phyloP scores from a whole-genome alignment of 169 alveolate genomes.

The Plasmodium malariae region DNA sequence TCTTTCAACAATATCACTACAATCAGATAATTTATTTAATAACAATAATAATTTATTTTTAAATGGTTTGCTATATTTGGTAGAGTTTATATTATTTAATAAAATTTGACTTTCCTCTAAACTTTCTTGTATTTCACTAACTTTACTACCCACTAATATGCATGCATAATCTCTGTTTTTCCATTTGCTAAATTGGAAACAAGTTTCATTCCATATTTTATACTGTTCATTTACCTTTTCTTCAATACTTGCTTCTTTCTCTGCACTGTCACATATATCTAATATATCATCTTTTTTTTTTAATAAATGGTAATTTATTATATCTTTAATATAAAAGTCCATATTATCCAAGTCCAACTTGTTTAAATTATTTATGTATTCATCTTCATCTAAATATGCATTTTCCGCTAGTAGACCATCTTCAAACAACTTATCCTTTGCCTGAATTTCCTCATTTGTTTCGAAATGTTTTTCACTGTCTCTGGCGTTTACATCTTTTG shows the following conservation, averaged over 20 bases:
- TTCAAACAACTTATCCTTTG: slow-evolving; percentile 64
- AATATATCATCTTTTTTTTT: slow-evolving; percentile 93
- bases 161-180: slow-evolving; percentile 91
- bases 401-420: slow-evolving; percentile 34
- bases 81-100: slow-evolving; percentile 93
- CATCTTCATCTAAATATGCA: slow-evolving; percentile 45
- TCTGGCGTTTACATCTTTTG: not conserved
- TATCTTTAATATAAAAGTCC: slow-evolving; percentile 74
- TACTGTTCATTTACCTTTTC: slow-evolving; percentile 92
- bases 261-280: slow-evolving; percentile 97
- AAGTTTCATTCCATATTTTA: slow-evolving; percentile 93
- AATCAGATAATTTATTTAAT: slow-evolving; percentile 93
- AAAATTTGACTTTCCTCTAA: slow-evolving; percentile 95
- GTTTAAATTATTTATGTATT: slow-evolving; percentile 66
- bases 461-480: not conserved
- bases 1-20: slow-evolving; percentile 95
- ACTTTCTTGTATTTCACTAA: slow-evolving; percentile 92
- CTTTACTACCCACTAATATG: slow-evolving; percentile 91
- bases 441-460: not conserved
- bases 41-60: slow-evolving; percentile 90
- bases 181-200: slow-evolving; percentile 95
- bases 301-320: slow-evolving; percentile 54
- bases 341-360: slow-evolving; percentile 70
- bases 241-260: slow-evolving; percentile 95
- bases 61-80: slow-evolving; percentile 95